Base-by-base conservation (phyloP, 2,329 filamentous ascomycete species). In the Fusarium decemcellulare region DNA sequence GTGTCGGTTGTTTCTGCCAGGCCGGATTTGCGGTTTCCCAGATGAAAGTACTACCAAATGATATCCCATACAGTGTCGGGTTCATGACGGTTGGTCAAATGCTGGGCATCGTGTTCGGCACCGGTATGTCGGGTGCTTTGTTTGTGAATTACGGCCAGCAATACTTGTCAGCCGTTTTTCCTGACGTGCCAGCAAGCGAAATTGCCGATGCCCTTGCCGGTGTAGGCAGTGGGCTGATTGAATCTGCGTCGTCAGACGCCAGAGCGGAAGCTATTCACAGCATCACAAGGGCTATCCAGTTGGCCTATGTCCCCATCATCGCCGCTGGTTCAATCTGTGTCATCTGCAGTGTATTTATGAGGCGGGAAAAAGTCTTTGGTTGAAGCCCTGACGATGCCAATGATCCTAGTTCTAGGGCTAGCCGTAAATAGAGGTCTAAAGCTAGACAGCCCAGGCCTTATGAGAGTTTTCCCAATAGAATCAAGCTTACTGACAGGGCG, bases 401-500 rank as follows among this genome's bases (percentile, higher is more conserved):
- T 8, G 14, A 40, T 6, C n/a, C 15, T 11, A 37, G 15, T n/a
- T 8, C 12, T 8, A 16, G 37, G 5, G 14, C 15, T n/a, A 15
- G 15, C 14, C 14, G 37, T 15, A 40, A 40, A n/a, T 4, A n/a
- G 16, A 40, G n/a, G 32, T 8, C 37, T n/a, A 15, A 16, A 6
- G 15, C 12, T 40, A 16, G 37, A 40, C 15, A 40, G 16, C 37
- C 32, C 34, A 43, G 27, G 37, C 16, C 60, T 63, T 23, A 23
- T 23, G 18, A 23, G 29, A 43, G 61, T 53, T 60, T 59, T 15
- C 53, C 59, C 10, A 57, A 61, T 23, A 23, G 18, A n/a, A 10
- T 73, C 55, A 75, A 76, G 56, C 54, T 75, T 27, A 72, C 72
- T 6, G 73, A 71, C 16, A 16, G 18, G 18, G 18, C 18, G 4